Conservation (phyloP, 2,329 filamentous ascomycete species). For the Ustilaginoidea virens region DNA sequence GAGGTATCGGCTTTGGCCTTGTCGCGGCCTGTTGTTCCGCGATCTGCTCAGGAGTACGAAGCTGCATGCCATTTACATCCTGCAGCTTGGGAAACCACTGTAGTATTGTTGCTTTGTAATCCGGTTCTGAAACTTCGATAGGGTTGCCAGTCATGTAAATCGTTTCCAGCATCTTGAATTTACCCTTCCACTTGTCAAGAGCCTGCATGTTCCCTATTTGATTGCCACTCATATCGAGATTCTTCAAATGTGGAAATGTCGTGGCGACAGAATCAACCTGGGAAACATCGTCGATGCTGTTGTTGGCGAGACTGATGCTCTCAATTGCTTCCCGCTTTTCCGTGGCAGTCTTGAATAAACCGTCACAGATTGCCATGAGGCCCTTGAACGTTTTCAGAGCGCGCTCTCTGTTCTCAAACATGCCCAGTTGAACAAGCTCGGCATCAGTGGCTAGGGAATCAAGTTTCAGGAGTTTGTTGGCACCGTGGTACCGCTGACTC, state of each 20-base stretch:
- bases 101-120: conserved; percentile 52
- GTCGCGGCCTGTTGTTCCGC: conserved; percentile 34
- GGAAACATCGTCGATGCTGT: conserved; percentile 57
- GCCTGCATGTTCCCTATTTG: conserved; percentile 52
- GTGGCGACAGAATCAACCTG: conserved; percentile 61
- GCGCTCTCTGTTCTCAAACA: conserved; percentile 55
- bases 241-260: conserved; percentile 72
- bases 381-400: conserved; percentile 84
- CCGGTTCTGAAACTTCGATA: conserved; percentile 42
- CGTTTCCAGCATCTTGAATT: conserved; percentile 65
- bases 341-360: conserved; percentile 54
- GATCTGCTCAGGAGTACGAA: conserved; percentile 58
- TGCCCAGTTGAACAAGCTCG: conserved; percentile 56
- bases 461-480: conserved; percentile 65
- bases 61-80: conserved; percentile 57
- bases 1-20: conserved; percentile 41
- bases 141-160: conserved; percentile 68
- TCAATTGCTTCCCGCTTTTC: conserved; percentile 65
- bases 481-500: conserved; percentile 54
- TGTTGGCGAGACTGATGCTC: conserved; percentile 69
- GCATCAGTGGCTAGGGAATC: conserved; percentile 61
- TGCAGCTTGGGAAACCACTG: conserved; percentile 74
- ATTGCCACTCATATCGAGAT: conserved; percentile 81
- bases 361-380: conserved; percentile 73
- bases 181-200: conserved; percentile 62